A percentile compares a stretch with the other conserved stretches of the same genome.
phyloP scores from a whole-genome alignment of 2,329 filamentous ascomycete species.

The Ophiostoma australiae region DNA sequence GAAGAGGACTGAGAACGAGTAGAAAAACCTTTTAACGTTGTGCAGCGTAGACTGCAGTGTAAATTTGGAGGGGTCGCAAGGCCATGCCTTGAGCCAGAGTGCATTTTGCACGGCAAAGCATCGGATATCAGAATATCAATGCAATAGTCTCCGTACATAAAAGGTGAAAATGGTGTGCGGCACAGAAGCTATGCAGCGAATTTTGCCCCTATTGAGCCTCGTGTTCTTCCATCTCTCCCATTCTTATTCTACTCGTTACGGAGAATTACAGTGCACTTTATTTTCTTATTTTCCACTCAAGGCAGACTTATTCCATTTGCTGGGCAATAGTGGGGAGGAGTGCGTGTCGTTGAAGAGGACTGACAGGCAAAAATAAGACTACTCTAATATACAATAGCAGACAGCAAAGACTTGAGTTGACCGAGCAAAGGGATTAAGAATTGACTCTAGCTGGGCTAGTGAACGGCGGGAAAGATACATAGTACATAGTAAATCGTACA shows the following conservation, averaged over 20 bases:
- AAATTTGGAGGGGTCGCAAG: not conserved
- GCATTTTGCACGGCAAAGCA: not conserved
- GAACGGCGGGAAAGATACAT: not conserved
- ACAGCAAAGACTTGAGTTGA: too few relatives aligned
- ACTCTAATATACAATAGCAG: not conserved
- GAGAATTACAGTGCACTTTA: not conserved
- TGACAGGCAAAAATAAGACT: not conserved
- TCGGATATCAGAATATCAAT: not conserved
- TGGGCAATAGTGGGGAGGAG: not conserved
- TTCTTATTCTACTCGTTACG: not conserved
- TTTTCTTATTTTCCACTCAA: conserved; percentile 7
- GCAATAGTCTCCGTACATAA: not conserved
- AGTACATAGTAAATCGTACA: too few relatives aligned
- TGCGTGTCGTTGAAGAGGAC: conserved; percentile 10
- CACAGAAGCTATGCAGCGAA: not conserved
- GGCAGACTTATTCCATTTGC: not conserved
- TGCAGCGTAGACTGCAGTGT: not conserved
- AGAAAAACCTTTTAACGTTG: not conserved
- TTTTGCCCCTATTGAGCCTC: conserved; percentile 9
- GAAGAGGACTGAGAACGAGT: not conserved
- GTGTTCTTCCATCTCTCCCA: not conserved
- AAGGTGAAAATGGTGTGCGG: not conserved
- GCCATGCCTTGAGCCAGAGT: not conserved
- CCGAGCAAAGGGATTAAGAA: not conserved
- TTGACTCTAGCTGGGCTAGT: not conserved